These are phyloP conservation scores for Pleurotus cornucopiae DNA, from an alignment of 768 basidiomycete species.

Conservation along the genomic window DNA sequence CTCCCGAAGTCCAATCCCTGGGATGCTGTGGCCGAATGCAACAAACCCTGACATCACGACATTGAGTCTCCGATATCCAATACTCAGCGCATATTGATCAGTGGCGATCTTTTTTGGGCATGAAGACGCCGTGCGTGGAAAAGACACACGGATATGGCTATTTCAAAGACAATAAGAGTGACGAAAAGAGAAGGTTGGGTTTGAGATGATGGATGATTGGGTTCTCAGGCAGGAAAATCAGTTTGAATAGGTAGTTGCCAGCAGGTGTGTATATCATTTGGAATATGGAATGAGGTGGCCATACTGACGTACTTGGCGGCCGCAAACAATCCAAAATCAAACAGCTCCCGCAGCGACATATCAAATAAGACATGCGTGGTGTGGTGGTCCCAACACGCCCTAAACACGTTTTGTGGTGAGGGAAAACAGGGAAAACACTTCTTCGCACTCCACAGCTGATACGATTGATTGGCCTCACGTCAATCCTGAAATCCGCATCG, in stretches of 20 bases:
- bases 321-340: not conserved
- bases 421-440: not conserved
- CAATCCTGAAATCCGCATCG: not conserved
- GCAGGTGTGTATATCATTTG: not conserved
- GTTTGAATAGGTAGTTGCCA: not conserved
- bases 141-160: conserved; percentile 5
- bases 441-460: conserved; percentile 4
- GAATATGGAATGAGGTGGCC: not conserved
- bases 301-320: not conserved
- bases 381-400: not conserved
- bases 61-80: conserved; percentile 1
- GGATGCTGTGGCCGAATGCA: not conserved
- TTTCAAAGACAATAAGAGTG: conserved; percentile 1
- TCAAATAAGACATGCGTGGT: not conserved
- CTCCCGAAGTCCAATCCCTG: conserved; percentile 1
- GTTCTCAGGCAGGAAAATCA: not conserved
- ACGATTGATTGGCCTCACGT: not conserved
- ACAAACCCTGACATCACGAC: conserved; percentile 7
- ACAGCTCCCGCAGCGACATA: not conserved
- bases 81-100: conserved; percentile 6
- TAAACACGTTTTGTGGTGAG: conserved; percentile 6
- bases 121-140: not conserved
- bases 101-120: not conserved
- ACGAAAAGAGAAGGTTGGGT: not conserved
- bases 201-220: not conserved